Evolutionary conservation across 495 filamentous ascomycete species (phyloP).

Genomic region (Pyrenula massariospora): DNA sequence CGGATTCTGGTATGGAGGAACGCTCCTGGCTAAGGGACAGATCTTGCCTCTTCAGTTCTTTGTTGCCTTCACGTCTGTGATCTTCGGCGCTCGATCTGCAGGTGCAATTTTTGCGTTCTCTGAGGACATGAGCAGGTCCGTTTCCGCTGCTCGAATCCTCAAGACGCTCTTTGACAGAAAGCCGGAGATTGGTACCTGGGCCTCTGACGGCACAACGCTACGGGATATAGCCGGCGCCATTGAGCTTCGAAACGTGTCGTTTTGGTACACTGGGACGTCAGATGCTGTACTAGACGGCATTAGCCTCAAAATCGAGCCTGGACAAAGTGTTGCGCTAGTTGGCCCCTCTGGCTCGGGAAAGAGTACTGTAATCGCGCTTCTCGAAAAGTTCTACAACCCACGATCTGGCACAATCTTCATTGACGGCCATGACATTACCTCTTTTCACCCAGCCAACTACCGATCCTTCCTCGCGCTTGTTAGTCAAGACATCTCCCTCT

Average conservation of each 20-base stretch:
- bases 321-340: slow-evolving; percentile 58
- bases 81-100: slow-evolving; percentile 43
- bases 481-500: slow-evolving; percentile 51
- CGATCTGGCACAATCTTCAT: slow-evolving; percentile 38
- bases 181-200: background rate
- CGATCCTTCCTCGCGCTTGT: slow-evolving; percentile 46
- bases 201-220: background rate
- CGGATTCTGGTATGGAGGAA: slow-evolving; percentile 42
- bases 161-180: slow-evolving; percentile 2
- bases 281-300: slow-evolving; percentile 27
- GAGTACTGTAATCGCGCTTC: slow-evolving; percentile 50
- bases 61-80: slow-evolving; percentile 45
- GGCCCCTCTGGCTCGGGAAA: slow-evolving; percentile 66
- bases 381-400: slow-evolving; percentile 54
- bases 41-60: slow-evolving; percentile 42
- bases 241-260: slow-evolving; percentile 42
- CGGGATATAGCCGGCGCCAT: background rate
- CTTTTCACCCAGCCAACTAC: slow-evolving; percentile 28
- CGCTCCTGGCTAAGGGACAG: slow-evolving; percentile 37
- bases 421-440: slow-evolving; percentile 36
- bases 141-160: slow-evolving; percentile 23
- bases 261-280: slow-evolving; percentile 44
- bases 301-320: slow-evolving; percentile 40
- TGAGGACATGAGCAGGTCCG: slow-evolving; percentile 29
- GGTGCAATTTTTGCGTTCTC: slow-evolving; percentile 40